These are phyloP conservation scores for Hypomyces perniciosus DNA, from an alignment of 2,329 filamentous ascomycete species.

Conservation along the genomic window DNA sequence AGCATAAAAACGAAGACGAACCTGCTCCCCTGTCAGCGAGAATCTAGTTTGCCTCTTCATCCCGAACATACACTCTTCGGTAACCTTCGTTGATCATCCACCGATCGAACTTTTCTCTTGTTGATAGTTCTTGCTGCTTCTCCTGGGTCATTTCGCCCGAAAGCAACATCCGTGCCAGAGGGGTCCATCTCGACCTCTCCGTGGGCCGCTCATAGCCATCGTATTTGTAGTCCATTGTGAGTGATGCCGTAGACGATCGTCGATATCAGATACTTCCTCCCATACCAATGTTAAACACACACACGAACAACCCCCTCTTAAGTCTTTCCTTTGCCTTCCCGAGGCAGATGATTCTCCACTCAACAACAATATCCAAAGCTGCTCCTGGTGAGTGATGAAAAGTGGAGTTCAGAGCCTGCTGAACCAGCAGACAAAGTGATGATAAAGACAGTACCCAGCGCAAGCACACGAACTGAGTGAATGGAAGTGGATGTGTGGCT, in stretches of 20 bases:
- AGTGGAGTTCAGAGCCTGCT: conserved; percentile 48
- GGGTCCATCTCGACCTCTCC: conserved; percentile 76
- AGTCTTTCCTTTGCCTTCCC: no score
- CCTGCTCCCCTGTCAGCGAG: conserved; percentile 34
- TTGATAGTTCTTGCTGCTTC: conserved; percentile 59
- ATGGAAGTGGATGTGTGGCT: neutral
- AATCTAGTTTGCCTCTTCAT: neutral
- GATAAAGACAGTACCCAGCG: neutral
- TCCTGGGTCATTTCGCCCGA: conserved; percentile 77
- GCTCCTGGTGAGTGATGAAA: neutral
- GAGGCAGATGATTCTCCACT: no score
- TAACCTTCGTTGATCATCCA: conserved; percentile 92
- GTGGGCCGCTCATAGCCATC: conserved; percentile 36
- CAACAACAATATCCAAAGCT: no score
- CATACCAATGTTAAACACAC: no score
- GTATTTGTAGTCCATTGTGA: conserved; percentile 24
- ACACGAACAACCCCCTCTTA: no score
- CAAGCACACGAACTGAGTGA: conserved; percentile 1
- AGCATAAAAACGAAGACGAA: conserved; percentile 72
- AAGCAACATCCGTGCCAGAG: conserved; percentile 74
- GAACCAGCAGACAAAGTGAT: conserved; percentile 30
- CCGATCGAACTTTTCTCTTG: conserved; percentile 68
- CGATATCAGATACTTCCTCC: neutral
- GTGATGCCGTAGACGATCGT: neutral
- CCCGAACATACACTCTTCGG: conserved; percentile 60